phyloP scores from a whole-genome alignment of 1,284 basidiomycete species.

The Puccinia novopanici region DNA sequence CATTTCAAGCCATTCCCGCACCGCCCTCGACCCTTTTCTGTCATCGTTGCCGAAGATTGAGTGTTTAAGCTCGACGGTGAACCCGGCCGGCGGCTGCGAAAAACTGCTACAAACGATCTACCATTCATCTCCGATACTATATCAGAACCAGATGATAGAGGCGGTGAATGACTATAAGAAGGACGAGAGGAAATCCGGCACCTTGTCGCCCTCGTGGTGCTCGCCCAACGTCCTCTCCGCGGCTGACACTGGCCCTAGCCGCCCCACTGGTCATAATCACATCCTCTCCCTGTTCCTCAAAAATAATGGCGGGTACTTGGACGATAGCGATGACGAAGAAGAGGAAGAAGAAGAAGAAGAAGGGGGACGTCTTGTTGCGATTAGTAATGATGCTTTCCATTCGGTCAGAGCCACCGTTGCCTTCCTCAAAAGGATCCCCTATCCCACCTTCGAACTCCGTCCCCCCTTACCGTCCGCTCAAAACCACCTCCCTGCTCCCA shows the following conservation, averaged over 20 bases:
- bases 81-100: constrained; percentile 6
- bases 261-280: neutral
- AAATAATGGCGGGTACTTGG: constrained; percentile 42
- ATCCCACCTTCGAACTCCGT: neutral
- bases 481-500: neutral
- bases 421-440: neutral
- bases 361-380: no score
- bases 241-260: neutral
- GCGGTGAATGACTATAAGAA: neutral
- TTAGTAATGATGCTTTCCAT: neutral
- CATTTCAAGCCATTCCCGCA: neutral
- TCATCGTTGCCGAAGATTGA: neutral
- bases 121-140: neutral
- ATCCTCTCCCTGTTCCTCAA: constrained; percentile 33
- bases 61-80: neutral
- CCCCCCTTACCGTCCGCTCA: neutral
- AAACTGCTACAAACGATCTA: constrained; percentile 2
- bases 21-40: neutral
- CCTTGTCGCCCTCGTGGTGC: neutral
- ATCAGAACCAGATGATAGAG: neutral
- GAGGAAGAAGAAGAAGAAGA: constrained; percentile 15
- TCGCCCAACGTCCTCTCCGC: neutral
- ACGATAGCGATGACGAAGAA: constrained; percentile 35
- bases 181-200: neutral
- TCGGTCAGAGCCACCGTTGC: neutral